These are phyloP conservation scores for Lolium rigidum DNA, from an alignment of 176 grass and related monocot species.

Conservation along the genomic window DNA sequence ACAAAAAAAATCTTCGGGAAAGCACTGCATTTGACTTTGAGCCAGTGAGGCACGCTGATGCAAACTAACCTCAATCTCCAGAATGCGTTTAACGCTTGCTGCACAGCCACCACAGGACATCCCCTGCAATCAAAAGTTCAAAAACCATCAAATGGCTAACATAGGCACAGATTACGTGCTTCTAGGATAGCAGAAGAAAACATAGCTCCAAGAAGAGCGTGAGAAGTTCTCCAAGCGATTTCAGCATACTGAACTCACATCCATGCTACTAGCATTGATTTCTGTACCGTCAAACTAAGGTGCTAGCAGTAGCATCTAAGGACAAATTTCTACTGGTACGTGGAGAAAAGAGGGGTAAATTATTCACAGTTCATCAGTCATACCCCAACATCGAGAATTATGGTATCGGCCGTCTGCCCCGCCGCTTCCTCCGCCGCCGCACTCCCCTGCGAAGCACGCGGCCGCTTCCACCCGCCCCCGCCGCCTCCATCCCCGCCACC, in stretches of 20 bases:
- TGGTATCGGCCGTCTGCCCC: conserved; percentile 60
- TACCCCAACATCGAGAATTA: conserved; percentile 94
- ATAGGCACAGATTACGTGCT: conserved; percentile 19
- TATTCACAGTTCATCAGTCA: not conserved
- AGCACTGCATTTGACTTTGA: not conserved
- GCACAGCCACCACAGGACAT: conserved; percentile 98
- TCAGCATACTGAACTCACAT: not conserved
- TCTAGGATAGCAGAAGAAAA: not conserved
- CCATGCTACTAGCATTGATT: not conserved
- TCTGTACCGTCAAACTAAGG: not conserved
- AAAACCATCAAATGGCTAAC: conserved; percentile 31
- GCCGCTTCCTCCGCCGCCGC: conserved; percentile 57
- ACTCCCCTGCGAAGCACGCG: conserved; percentile 43
- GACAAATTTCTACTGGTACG: not conserved
- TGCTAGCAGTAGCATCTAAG: conserved; percentile 4
- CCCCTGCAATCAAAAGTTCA: conserved; percentile 61
- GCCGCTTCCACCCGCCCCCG: conserved; percentile 44
- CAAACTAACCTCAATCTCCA: conserved; percentile 82
- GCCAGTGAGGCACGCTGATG: not conserved
- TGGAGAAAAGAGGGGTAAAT: not conserved
- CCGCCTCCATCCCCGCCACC: conserved; percentile 43
- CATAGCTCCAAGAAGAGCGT: not conserved
- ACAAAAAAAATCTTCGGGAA: conserved; percentile 29
- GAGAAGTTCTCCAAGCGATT: not conserved
- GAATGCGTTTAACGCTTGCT: conserved; percentile 86